phyloP scores from a whole-genome alignment of 1,284 basidiomycete genomes.

The Caloboletus firmus region DNA sequence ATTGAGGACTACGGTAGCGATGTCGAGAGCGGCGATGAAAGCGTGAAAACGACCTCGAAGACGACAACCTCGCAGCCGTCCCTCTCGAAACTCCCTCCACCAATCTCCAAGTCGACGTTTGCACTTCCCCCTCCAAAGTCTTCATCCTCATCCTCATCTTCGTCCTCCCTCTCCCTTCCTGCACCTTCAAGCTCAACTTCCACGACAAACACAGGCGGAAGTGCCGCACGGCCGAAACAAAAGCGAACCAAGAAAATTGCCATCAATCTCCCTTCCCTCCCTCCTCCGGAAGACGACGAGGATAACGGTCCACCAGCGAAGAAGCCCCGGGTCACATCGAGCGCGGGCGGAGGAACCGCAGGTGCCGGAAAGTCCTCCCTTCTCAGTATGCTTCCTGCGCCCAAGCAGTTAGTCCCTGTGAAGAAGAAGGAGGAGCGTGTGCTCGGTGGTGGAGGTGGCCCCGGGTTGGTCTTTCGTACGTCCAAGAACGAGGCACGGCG shows the following conservation, averaged over 20 bases:
- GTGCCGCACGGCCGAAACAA: slow-evolving; percentile 32
- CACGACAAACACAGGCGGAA: slow-evolving; percentile 15
- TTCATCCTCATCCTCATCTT: slow-evolving; percentile 1
- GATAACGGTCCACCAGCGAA: slow-evolving; percentile 57
- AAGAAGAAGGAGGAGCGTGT: slow-evolving; percentile 45
- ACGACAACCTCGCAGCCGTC: background rate
- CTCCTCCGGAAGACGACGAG: slow-evolving; percentile 39
- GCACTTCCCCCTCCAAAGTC: slow-evolving; percentile 39
- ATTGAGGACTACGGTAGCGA: slow-evolving; percentile 74
- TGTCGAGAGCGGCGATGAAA: slow-evolving; percentile 54
- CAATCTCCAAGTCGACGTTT: slow-evolving; percentile 35
- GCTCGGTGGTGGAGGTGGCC: slow-evolving; percentile 62
- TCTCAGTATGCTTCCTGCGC: slow-evolving; percentile 72
- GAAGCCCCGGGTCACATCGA: slow-evolving; percentile 50
- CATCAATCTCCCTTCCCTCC: slow-evolving; percentile 61
- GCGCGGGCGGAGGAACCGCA: slow-evolving; percentile 31
- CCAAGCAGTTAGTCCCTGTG: slow-evolving; percentile 51
- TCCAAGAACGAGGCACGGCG: slow-evolving; percentile 3
- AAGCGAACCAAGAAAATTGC: slow-evolving; percentile 67
- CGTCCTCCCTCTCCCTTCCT: slow-evolving; percentile 17
- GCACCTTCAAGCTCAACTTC: slow-evolving; percentile 36
- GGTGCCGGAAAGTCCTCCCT: slow-evolving; percentile 61
- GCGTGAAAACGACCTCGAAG: slow-evolving; percentile 12
- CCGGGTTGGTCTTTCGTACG: slow-evolving; percentile 58
- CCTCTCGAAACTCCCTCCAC: slow-evolving; percentile 31